Evolutionary conservation across 768 basidiomycete genomes (phyloP).

Genomic region (Suillus americanus): DNA sequence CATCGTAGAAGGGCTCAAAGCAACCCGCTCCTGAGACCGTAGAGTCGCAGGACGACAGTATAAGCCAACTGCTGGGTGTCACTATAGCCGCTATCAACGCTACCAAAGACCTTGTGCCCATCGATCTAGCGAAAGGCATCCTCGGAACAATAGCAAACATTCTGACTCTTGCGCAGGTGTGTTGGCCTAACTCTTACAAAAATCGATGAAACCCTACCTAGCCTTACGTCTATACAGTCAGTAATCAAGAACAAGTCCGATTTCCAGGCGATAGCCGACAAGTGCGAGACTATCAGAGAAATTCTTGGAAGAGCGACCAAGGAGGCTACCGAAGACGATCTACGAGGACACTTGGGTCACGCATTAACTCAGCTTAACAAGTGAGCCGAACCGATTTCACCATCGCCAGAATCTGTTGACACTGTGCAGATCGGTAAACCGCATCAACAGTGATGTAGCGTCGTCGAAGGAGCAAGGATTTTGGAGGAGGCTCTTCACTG

Average conservation of each 20-base stretch:
- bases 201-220: not conserved
- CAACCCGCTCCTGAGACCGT: no score
- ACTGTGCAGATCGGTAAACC: not conserved
- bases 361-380: not conserved
- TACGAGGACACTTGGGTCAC: not conserved
- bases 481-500: not conserved
- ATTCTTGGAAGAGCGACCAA: not conserved
- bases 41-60: not conserved
- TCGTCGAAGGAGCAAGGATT: not conserved
- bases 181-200: not conserved
- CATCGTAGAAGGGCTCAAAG: not conserved
- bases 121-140: not conserved
- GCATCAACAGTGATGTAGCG: not conserved
- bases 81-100: not conserved
- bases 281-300: not conserved
- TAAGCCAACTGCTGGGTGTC: not conserved
- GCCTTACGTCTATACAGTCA: not conserved
- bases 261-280: not conserved
- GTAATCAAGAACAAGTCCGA: not conserved
- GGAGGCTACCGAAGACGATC: not conserved
- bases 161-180: not conserved
- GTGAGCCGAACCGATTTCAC: not conserved
- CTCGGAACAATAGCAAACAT: not conserved
- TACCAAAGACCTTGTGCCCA: not conserved
- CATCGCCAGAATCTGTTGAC: not conserved